A percentile compares a stretch with the other conserved stretches of the same genome.
phyloP scores from a whole-genome alignment of 2,329 filamentous ascomycete species.

The Shiraia sp. region DNA sequence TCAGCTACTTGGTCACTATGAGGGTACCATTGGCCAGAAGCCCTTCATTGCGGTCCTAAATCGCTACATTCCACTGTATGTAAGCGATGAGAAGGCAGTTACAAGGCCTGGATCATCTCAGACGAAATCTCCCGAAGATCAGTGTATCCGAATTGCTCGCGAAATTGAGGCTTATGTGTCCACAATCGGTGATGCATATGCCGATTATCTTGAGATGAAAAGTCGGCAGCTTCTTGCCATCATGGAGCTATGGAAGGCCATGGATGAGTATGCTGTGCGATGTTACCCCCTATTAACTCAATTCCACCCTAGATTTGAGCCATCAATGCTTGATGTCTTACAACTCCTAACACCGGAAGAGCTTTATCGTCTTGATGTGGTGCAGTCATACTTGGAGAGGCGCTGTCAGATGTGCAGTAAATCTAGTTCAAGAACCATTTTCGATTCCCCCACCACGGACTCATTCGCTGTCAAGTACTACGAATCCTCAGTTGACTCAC shows the following conservation, averaged over 20 bases:
- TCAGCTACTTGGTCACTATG: conserved; percentile 19
- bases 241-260: conserved; percentile 61
- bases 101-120: background rate
- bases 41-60: conserved; percentile 14
- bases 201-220: conserved; percentile 53
- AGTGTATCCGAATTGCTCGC: conserved; percentile 36
- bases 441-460: conserved; percentile 48
- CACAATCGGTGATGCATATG: conserved; percentile 44
- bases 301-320: conserved; percentile 57
- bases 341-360: conserved; percentile 54
- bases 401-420: conserved; percentile 35
- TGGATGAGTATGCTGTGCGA: conserved; percentile 56
- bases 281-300: conserved; percentile 54
- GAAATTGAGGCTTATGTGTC: conserved; percentile 31
- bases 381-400: conserved; percentile 56
- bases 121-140: background rate
- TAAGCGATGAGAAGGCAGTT: conserved; percentile 15
- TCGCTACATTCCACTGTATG: conserved; percentile 14
- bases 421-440: conserved; percentile 47
- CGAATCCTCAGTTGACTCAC: conserved; percentile 29
- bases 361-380: conserved; percentile 54
- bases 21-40: conserved; percentile 13
- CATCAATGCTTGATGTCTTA: conserved; percentile 58
- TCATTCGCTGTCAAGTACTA: conserved; percentile 56
- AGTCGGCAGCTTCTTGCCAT: conserved; percentile 58